Evolutionary conservation across 106 monocot genomes (phyloP).

Genomic region (Platanthera zijinensis): DNA sequence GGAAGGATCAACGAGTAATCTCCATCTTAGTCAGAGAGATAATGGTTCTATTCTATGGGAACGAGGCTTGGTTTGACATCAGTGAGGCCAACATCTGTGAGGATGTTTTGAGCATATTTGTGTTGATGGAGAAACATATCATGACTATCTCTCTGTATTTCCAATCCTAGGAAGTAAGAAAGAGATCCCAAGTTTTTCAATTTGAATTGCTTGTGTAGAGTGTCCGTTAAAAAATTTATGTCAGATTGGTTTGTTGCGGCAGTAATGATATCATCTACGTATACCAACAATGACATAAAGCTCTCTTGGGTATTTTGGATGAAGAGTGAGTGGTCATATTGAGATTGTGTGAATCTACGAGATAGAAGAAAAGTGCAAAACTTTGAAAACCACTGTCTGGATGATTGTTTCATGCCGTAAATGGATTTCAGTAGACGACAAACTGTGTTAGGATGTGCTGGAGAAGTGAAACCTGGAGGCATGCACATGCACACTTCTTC

Average conservation of each 20-base stretch:
- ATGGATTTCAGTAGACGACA: too few relatives aligned
- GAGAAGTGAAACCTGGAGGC: too few relatives aligned
- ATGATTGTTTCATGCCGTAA: too few relatives aligned
- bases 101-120: neutral
- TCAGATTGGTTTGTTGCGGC: neutral
- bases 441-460: too few relatives aligned
- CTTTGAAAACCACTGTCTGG: too few relatives aligned
- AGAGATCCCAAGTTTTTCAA: neutral
- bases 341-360: too few relatives aligned
- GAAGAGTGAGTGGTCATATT: too few relatives aligned
- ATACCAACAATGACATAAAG: too few relatives aligned
- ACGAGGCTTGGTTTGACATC: neutral
- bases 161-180: neutral
- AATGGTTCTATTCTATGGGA: neutral
- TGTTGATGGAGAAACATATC: neutral
- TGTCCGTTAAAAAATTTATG: neutral
- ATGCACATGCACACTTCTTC: too few relatives aligned
- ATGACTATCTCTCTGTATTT: neutral
- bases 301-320: too few relatives aligned
- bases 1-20: neutral
- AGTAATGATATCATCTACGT: neutral
- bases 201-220: neutral
- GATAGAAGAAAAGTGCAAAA: too few relatives aligned
- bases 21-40: neutral
- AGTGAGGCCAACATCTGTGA: neutral